A percentile compares a stretch with the other conserved stretches of the same genome.
These are phyloP conservation scores for Acorus calamus DNA, from an alignment of 106 monocot species.

Conservation along the genomic window DNA sequence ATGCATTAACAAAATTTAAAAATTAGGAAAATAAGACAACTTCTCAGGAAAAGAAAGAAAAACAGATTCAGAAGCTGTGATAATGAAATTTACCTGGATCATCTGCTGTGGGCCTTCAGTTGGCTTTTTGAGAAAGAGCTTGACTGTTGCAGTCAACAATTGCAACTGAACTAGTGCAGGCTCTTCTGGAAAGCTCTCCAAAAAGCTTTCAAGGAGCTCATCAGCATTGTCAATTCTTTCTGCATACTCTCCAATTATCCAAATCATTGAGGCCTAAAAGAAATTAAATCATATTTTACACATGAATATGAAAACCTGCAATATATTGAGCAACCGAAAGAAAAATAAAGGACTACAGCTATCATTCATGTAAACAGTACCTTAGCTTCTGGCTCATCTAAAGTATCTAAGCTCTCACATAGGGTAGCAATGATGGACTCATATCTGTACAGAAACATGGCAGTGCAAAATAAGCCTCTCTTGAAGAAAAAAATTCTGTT, in stretches of 20 bases:
- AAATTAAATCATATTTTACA: neutral
- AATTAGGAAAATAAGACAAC: neutral
- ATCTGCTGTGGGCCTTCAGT: slow-evolving; percentile 99
- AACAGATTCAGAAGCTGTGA: slow-evolving; percentile 3
- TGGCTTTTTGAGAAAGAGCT: slow-evolving; percentile 98
- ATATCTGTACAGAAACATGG: slow-evolving; percentile 41
- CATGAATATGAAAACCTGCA: too few relatives aligned
- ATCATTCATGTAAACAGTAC: slow-evolving; percentile 23
- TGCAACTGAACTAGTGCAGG: slow-evolving; percentile 91
- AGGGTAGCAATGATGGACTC: slow-evolving; percentile 98
- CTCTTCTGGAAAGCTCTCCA: slow-evolving; percentile 95
- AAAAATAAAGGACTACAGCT: neutral
- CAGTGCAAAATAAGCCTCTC: neutral
- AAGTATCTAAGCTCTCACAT: slow-evolving; percentile 96
- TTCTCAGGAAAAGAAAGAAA: neutral
- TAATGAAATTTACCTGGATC: slow-evolving; percentile 56
- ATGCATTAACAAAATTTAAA: too few relatives aligned
- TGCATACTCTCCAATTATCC: slow-evolving; percentile 99
- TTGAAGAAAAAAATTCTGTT: neutral
- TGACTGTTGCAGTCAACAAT: slow-evolving; percentile 93
- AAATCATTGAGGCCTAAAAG: slow-evolving; percentile 94
- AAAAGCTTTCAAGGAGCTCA: slow-evolving; percentile 96
- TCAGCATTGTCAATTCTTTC: slow-evolving; percentile 99
- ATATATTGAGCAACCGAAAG: neutral
- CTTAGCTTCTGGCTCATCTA: slow-evolving; percentile 99